A percentile compares a stretch with the other conserved stretches of the same genome.
These are phyloP conservation scores for Diaporthe ilicicola DNA, from an alignment of 2,329 filamentous ascomycete genomes.

Conservation along the genomic window DNA sequence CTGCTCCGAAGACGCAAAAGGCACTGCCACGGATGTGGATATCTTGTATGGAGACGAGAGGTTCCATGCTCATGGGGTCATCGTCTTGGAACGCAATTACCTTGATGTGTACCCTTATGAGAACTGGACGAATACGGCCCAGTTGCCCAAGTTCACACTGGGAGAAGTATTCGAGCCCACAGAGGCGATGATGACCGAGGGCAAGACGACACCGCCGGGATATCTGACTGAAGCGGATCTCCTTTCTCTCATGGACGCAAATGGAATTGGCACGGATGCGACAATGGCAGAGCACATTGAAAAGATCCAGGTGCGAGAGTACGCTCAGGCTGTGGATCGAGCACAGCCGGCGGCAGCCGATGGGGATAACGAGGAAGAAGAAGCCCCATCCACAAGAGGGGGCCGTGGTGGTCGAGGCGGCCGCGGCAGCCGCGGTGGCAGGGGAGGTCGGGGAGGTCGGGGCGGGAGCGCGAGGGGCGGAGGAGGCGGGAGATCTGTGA, in stretches of 20 bases:
- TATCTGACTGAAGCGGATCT: conserved; percentile 96
- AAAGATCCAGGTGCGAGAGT: conserved; percentile 90
- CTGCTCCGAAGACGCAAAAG: conserved; percentile 92
- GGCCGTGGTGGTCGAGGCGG: conserved; percentile 59
- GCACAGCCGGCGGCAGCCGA: conserved; percentile 44
- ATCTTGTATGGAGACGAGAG: conserved; percentile 83
- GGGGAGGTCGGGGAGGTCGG: conserved; percentile 52
- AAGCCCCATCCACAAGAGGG: conserved; percentile 47
- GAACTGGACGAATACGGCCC: conserved; percentile 89
- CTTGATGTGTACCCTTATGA: conserved; percentile 96
- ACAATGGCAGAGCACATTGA: conserved; percentile 99
- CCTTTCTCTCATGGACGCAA: conserved; percentile 96
- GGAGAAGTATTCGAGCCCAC: conserved; percentile 88
- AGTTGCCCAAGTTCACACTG: conserved; percentile 80
- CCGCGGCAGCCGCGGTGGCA: conserved; percentile 55
- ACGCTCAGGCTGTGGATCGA: conserved; percentile 73
- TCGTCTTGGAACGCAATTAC: conserved; percentile 89
- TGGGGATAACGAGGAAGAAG: conserved; percentile 50
- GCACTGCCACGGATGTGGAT: conserved; percentile 84
- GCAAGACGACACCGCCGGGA: conserved; percentile 84
- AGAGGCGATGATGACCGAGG: conserved; percentile 88
- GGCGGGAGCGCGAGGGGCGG: conserved; percentile 53
- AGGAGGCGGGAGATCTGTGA: conserved; percentile 62
- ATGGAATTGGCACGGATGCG: conserved; percentile 97
- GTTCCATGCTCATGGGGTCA: conserved; percentile 84